Conservation (phyloP, 108 stramenopile species). For the Skeletonema costatum region DNA sequence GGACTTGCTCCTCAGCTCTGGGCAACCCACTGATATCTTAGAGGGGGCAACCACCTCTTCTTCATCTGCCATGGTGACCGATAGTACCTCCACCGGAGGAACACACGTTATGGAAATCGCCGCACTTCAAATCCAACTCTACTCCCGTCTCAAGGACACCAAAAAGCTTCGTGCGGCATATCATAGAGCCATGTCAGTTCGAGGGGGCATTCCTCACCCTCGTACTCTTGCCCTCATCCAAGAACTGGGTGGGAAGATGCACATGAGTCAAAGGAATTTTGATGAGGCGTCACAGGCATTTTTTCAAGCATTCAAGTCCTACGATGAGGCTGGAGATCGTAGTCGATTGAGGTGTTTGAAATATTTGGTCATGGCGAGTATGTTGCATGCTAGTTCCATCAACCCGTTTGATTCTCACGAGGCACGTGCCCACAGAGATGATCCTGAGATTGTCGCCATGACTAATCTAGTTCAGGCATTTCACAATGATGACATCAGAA, state of each 20-base stretch:
- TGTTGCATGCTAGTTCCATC: conserved; percentile 89
- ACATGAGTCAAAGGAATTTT: conserved; percentile 85
- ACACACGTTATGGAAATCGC: conserved; percentile 93
- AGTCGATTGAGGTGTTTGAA: conserved; percentile 85
- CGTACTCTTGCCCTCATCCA: conserved; percentile 90
- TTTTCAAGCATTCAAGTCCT: conserved; percentile 93
- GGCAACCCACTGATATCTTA: conserved; percentile 15
- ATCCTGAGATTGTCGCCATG: conserved; percentile 95
- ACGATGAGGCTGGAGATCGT: conserved; percentile 95
- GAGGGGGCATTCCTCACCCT: conserved; percentile 92
- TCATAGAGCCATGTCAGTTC: conserved; percentile 82
- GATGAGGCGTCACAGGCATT: conserved; percentile 82
- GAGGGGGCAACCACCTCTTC: not conserved
- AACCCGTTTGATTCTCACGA: conserved; percentile 96
- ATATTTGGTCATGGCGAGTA: conserved; percentile 93
- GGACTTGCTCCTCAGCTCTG: conserved; percentile 57
- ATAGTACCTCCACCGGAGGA: conserved; percentile 31
- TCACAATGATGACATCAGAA: conserved; percentile 81
- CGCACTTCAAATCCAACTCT: conserved; percentile 92
- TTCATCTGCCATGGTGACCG: not conserved
- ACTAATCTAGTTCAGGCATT: conserved; percentile 90
- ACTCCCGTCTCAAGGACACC: conserved; percentile 83
- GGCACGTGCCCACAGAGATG: conserved; percentile 91
- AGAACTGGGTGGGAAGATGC: conserved; percentile 94
- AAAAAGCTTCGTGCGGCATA: conserved; percentile 89